Conservation (phyloP, 371 early-diverging fungal species). For the Apophysomyces variabilis region DNA sequence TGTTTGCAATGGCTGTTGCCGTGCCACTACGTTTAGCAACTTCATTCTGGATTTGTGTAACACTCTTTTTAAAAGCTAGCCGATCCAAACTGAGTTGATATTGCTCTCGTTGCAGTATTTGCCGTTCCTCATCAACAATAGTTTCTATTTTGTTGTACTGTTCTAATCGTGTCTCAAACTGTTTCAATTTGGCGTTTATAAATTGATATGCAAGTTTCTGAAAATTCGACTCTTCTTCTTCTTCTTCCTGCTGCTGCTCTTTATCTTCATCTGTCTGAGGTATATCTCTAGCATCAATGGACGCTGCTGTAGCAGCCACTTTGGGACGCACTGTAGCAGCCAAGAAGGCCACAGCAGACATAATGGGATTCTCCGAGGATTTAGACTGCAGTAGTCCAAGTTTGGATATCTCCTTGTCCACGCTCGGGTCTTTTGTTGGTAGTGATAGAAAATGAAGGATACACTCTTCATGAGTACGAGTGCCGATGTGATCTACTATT, state of each 20-base stretch:
- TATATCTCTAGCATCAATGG: conserved; percentile 9
- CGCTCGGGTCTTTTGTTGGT: conserved; percentile 69
- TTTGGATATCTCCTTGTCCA: conserved; percentile 50
- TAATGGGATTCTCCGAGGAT: conserved; percentile 91
- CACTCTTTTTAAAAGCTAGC: conserved; percentile 55
- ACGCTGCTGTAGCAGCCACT: conserved; percentile 87
- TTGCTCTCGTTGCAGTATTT: conserved; percentile 85
- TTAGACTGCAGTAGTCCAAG: conserved; percentile 54
- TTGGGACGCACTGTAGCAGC: conserved; percentile 92
- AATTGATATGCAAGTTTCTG: conserved; percentile 55
- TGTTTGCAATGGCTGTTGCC: conserved; percentile 30
- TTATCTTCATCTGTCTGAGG: conserved; percentile 15
- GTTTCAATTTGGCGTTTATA: conserved; percentile 77
- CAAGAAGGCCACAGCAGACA: conserved; percentile 95
- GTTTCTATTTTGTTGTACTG: conserved; percentile 88
- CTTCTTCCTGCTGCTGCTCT: conserved; percentile 11
- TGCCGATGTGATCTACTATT: conserved; percentile 44
- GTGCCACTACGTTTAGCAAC: conserved; percentile 34
- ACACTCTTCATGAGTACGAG: conserved; percentile 52
- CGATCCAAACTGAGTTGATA: conserved; percentile 79
- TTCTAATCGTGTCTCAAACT: conserved; percentile 77
- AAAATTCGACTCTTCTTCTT: conserved; percentile 10
- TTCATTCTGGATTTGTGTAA: conserved; percentile 52
- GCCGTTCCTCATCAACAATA: conserved; percentile 66
- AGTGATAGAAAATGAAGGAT: conserved; percentile 44